Base-by-base conservation (phyloP, 2,329 filamentous ascomycete species). In the Arthrinium phaeospermum region DNA sequence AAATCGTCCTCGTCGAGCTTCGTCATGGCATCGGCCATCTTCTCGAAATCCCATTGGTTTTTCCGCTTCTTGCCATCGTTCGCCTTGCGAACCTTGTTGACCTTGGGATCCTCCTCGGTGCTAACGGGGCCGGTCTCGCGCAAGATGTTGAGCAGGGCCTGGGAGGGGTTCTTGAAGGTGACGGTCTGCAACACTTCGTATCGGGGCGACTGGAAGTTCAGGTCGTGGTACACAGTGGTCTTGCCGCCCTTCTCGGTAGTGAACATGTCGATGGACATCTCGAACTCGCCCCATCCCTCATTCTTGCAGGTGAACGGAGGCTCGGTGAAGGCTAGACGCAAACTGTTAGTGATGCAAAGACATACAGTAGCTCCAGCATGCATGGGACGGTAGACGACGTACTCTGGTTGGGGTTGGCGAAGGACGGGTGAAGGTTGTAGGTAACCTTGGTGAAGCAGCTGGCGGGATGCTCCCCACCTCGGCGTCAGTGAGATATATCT, bases 261-360 rank as follows among this genome's bases (percentile, higher is more conserved):
- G 80, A 91, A 93, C 77, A 97, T 89, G 74, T 93, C 91, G 79
- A 98, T 96, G 68, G 87, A 88, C 91, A 99, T 96, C 81, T 98
- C 96, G 82, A 99, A 99, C 85, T 98, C 96, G 79, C 96, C 96
- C 96, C 96, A 99, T 77, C 96, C 96, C 84, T 98, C 94, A 83
- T 99, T 97, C 75, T 91, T 87, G 83, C 97, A 97, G 76, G 89
- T 89, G 85, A 98, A 99, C 0, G 96, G 96, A 0, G 95, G 90
- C 75, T 93, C 92, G 80, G 91, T 92, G 85, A 98, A 93, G 34
- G 90, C 94, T 96, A 76, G 41, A 22, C 44, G 64, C 68, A 46
- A 16, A 24, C 67, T 30, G 19, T 71, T 34, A 22, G 30, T 12
- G n/a, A 69, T 53, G 16, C 61, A 30, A 64, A n/a, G 53, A 49